phyloP scores from a whole-genome alignment of 192 early-diverging fungal genomes.

The Mortierella alpina region DNA sequence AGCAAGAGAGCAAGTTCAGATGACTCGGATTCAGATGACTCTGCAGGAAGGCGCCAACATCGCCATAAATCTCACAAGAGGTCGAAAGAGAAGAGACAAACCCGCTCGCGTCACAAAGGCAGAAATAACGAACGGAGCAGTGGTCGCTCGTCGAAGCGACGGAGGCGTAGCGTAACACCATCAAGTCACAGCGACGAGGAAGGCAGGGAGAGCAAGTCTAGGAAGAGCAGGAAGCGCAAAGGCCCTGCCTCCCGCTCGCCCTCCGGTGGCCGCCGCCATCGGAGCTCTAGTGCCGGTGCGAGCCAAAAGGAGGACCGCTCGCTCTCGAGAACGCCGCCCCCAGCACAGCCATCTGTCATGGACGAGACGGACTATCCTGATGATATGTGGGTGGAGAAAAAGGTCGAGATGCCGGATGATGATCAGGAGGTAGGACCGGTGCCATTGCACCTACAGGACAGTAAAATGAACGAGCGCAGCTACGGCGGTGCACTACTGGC shows the following conservation, averaged over 20 bases:
- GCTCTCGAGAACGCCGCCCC: not conserved
- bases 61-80: constrained; percentile 33
- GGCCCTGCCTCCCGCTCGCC: not conserved
- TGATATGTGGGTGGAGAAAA: constrained; percentile 73
- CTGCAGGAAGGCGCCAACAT: constrained; percentile 16
- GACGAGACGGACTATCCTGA: constrained; percentile 53
- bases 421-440: constrained; percentile 72
- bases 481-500: constrained; percentile 87
- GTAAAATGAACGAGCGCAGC: constrained; percentile 71
- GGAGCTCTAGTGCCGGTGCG: not conserved
- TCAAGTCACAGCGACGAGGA: constrained; percentile 32
- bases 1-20: constrained; percentile 6
- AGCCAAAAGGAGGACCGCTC: not conserved
- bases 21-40: constrained; percentile 35
- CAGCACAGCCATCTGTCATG: constrained; percentile 11
- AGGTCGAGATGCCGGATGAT: constrained; percentile 73
- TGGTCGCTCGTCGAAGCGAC: constrained; percentile 18
- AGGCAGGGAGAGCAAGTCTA: not conserved
- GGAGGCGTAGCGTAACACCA: constrained; percentile 11
- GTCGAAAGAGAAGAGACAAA: constrained; percentile 37
- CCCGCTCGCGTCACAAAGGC: constrained; percentile 24
- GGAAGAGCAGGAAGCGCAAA: constrained; percentile 5
- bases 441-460: constrained; percentile 68
- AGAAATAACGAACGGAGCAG: constrained; percentile 21
- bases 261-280: constrained; percentile 1